These are phyloP conservation scores for Fusarium sp. DNA, from an alignment of 2,329 filamentous ascomycete genomes.

Conservation along the genomic window DNA sequence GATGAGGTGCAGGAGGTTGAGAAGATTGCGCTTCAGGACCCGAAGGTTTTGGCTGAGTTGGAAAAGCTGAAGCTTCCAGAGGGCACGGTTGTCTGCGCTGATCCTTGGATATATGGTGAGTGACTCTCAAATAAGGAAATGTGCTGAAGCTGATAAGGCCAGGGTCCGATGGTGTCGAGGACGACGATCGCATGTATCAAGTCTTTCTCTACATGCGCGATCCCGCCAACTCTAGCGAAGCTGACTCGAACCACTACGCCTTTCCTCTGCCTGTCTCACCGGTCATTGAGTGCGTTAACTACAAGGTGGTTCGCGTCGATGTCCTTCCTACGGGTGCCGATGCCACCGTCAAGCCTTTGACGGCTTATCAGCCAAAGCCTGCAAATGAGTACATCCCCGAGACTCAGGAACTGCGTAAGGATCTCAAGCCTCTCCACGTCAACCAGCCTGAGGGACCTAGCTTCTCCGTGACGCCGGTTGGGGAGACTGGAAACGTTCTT, in stretches of 20 bases:
- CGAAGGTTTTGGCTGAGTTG: constrained; percentile 25
- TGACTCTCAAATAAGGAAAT: rapidly evolving
- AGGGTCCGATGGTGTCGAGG: constrained; percentile 38
- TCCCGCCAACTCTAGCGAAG: constrained; percentile 22
- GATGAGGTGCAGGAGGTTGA: constrained; percentile 35
- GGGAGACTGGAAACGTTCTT: constrained; percentile 56
- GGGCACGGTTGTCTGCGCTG: constrained; percentile 34
- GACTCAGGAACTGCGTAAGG: constrained; percentile 63
- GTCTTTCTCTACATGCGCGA: constrained; percentile 41
- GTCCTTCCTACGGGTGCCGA: constrained; percentile 26
- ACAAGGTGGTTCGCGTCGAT: constrained; percentile 30
- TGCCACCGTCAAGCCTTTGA: background rate
- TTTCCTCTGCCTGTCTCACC: constrained; percentile 34
- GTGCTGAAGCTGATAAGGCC: rapidly evolving
- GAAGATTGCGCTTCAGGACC: constrained; percentile 32
- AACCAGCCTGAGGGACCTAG: constrained; percentile 76
- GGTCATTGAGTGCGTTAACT: constrained; percentile 31
- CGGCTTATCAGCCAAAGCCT: constrained; percentile 16
- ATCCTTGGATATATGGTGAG: constrained; percentile 40
- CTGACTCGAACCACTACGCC: constrained; percentile 41
- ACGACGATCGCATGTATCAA: constrained; percentile 37
- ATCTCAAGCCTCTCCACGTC: constrained; percentile 78
- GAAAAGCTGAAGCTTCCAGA: constrained; percentile 34
- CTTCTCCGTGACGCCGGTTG: constrained; percentile 62
- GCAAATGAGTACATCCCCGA: constrained; percentile 62